Conservation (phyloP, 169 alveolate species). For the Plasmodium yoelii region DNA sequence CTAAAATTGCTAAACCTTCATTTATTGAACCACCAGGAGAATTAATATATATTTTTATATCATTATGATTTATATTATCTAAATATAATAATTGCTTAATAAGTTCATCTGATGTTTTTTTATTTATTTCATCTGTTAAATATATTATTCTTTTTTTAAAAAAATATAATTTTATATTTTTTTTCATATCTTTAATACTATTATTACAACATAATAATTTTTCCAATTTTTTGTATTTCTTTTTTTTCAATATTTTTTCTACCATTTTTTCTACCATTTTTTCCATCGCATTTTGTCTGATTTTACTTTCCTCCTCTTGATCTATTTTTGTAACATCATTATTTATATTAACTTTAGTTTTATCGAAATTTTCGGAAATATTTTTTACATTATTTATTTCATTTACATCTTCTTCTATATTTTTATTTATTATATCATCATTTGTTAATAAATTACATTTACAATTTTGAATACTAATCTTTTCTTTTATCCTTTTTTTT, state of each 20-base stretch:
- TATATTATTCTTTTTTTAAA: constrained; percentile 79
- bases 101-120: constrained; percentile 84
- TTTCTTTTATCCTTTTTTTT: constrained; percentile 6
- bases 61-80: constrained; percentile 83
- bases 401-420: neutral
- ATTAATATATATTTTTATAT: constrained; percentile 87
- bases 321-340: neutral
- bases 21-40: constrained; percentile 92
- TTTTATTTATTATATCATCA: neutral
- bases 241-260: constrained; percentile 3
- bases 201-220: constrained; percentile 1
- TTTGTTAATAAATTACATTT: neutral
- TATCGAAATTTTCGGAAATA: neutral
- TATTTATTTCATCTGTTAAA: constrained; percentile 84
- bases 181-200: constrained; percentile 56
- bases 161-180: constrained; percentile 44
- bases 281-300: neutral
- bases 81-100: constrained; percentile 85
- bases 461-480: neutral
- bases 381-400: neutral
- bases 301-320: neutral
- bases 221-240: constrained; percentile 20
- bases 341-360: neutral
- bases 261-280: neutral
- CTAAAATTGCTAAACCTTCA: constrained; percentile 89